Evolutionary conservation across 768 basidiomycete species (phyloP), one percentile per base, ranked within the genome.

Genomic region (Pleurotus salmoneostramineus): DNA sequence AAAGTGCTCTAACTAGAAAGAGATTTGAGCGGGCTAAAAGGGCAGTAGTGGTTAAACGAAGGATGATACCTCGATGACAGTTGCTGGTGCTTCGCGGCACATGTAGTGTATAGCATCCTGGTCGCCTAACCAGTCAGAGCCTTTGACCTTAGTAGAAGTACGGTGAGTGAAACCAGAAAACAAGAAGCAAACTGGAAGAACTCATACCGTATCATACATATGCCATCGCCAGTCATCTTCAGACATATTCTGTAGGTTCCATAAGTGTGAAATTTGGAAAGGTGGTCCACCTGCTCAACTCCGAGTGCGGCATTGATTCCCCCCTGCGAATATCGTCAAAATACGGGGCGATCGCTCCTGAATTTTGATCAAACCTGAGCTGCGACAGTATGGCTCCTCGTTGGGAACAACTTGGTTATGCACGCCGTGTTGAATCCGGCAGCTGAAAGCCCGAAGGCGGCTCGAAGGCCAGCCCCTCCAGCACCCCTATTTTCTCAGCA

Each of bases 31-130:
- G 56, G 44, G 46, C 37, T 58, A 50, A 37, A 33, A 4, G 45
- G 17, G 3, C 37, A 10, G 51, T 6, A 10, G 32, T 14, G 3
- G 7, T 50, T 3, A 21, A 34, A 42, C n/a, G n/a, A 14, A n/a
- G 21, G 10, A 8, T 27, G 42, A 15, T 15, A 60, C 94, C 82
- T 97, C 95, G 51, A 95, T 84, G 62, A 97, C 94, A 37, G 91
- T 89, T 70, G 85, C 80, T 50, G 95, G 96, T 40, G 96, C 96
- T 73, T 99, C 96, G 32, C 93, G 82, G 72, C 93, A 96, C 96
- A 99, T 99, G 78, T 98, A 99, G 69, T 98, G 96, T 65, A 99
- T 98, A 47, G 96, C 96, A 67, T 99, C 96, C 75, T 95, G 94
- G 77, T 99, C 96, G 73, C 96, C 96, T 36, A 98, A 86, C 96